Percentiles rank a stretch among this genome's conserved stretches.
Evolutionary conservation across 2,329 filamentous ascomycete genomes (phyloP).

Genomic region (Pseudogymnoascus sp.): DNA sequence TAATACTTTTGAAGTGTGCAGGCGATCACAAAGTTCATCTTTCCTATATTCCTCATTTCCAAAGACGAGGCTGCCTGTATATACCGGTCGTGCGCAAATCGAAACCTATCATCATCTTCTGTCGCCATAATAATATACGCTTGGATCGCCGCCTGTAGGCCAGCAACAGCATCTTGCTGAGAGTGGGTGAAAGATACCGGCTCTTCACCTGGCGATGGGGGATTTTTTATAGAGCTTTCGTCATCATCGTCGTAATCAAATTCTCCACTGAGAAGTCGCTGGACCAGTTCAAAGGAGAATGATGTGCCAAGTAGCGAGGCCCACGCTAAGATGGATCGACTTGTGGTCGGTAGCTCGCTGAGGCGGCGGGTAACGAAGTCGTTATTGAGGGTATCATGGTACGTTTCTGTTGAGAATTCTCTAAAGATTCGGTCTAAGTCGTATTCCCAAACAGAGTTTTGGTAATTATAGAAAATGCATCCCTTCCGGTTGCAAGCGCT

Average conservation of each 20-base stretch:
- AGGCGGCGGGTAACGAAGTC: constrained; percentile 75
- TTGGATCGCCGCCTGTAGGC: constrained; percentile 74
- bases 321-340: constrained; percentile 79
- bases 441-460: constrained; percentile 72
- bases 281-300: constrained; percentile 77
- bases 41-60: constrained; percentile 58
- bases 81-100: constrained; percentile 83
- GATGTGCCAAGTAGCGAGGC: constrained; percentile 71
- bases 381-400: constrained; percentile 71
- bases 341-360: constrained; percentile 62
- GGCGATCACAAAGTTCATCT: constrained; percentile 89
- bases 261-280: constrained; percentile 66
- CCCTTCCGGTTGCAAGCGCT: constrained; percentile 78
- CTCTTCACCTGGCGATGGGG: constrained; percentile 29
- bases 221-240: constrained; percentile 29
- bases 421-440: constrained; percentile 80
- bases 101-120: constrained; percentile 78
- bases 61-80: constrained; percentile 65
- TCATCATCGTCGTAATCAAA: constrained; percentile 50
- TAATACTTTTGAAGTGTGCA: constrained; percentile 71
- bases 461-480: constrained; percentile 88
- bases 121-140: constrained; percentile 74
- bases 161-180: constrained; percentile 62
- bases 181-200: constrained; percentile 38
- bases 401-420: constrained; percentile 70